Conservation (phyloP, 352 stramenopile species). For the Globisporangium cystogenes region DNA sequence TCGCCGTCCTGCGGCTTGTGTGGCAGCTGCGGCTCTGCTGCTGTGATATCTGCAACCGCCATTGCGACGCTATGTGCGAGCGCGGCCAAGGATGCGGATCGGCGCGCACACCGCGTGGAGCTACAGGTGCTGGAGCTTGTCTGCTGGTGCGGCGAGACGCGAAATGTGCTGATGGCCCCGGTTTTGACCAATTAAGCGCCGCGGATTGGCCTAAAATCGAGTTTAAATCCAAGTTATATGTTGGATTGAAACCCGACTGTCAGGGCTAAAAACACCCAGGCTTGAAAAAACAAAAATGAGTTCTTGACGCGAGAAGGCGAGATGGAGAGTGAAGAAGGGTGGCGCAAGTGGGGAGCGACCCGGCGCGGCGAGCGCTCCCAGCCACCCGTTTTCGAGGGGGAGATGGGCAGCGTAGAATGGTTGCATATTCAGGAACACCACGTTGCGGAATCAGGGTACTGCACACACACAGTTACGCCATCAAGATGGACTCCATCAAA, state of each 20-base stretch:
- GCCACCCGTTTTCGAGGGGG: not conserved
- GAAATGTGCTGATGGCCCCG: not conserved
- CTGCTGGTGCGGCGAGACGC: too few relatives aligned
- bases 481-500: too few relatives aligned
- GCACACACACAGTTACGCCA: too few relatives aligned
- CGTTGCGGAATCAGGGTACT: too few relatives aligned
- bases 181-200: too few relatives aligned
- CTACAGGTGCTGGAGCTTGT: too few relatives aligned
- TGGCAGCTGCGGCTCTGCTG: not conserved
- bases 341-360: not conserved
- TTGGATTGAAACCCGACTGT: not conserved
- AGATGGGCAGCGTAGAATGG: not conserved
- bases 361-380: not conserved
- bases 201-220: not conserved
- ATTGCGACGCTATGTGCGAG: not conserved
- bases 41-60: not conserved
- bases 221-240: not conserved
- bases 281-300: not conserved
- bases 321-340: not conserved
- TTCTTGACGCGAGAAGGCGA: not conserved
- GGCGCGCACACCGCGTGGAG: too few relatives aligned
- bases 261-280: not conserved
- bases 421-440: not conserved
- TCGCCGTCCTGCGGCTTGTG: not conserved
- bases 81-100: too few relatives aligned